Base-by-base conservation (phyloP, 345 rosid species). In the Microcos paniculata region DNA sequence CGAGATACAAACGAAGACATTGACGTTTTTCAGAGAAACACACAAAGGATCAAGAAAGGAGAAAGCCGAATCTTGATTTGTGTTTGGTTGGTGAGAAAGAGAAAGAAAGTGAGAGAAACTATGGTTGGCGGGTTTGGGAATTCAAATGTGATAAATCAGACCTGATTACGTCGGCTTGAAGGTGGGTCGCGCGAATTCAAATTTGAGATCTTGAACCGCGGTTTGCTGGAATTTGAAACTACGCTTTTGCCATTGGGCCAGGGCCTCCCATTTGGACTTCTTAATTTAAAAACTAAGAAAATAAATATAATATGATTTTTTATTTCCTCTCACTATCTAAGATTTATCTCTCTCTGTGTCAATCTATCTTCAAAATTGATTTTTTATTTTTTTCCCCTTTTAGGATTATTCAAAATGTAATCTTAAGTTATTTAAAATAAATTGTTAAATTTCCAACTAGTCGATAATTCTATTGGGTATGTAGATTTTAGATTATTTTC, bases 71-170 rank as follows among this genome's bases (percentile, higher is more conserved):
- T 62, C 49, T 51, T 15, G 13, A 14, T 23, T 35, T 3, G 13
- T 46, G 56, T 8, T 68, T 68, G 64, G 72, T 18, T 26, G 42
- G 72, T 55, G 45, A 58, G 58, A 66, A 62, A 31, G 63, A 64
- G 38, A 4, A 77, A 26, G 63, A 67, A 55, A 38, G 15, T 31
- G 4, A 2, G 40, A 3, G 40, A n/a, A 3, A 0, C 40, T 7
- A 7, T 35, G 40, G 30, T 63, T 78, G 85, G 85, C 83, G 82
- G 85, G 80, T 71, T 72, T 19, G 52, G 21, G 26, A 82, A 75
- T 82, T 82, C 77, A 80, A 85, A 80, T 62, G 52, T 73, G 76
- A 35, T n/a, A 78, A 65, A 35, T 76, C 62, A 76, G 85, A 80
- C 80, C 82, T 12, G 33, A 52, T 63, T 4, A 51, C 15, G 59